phyloP scores from a whole-genome alignment of 331 rosid genomes.

The Ulmus americana region DNA sequence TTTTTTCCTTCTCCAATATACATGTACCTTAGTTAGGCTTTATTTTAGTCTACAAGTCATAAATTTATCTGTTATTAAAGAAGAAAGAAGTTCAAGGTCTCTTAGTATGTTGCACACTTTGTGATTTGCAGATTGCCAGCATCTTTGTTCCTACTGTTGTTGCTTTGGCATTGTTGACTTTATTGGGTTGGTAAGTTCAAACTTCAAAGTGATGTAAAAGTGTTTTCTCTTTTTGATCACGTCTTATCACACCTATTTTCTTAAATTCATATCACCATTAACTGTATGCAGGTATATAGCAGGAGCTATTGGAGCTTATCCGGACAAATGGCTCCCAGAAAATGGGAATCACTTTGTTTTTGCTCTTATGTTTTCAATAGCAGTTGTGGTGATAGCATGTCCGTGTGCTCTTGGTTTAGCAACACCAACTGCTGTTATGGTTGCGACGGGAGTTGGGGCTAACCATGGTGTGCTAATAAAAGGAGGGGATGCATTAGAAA shows the following conservation, averaged over 20 bases:
- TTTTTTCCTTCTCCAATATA: background rate
- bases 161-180: conserved; percentile 64
- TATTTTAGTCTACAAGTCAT: background rate
- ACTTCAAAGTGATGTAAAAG: too few relatives aligned
- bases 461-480: conserved; percentile 91
- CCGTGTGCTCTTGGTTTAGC: conserved; percentile 99
- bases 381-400: conserved; percentile 95
- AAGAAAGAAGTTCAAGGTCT: conserved; percentile 10
- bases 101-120: conserved; percentile 22
- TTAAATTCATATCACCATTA: conserved; percentile 7
- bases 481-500: conserved; percentile 97
- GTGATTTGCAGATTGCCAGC: conserved; percentile 71
- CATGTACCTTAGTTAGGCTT: background rate
- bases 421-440: conserved; percentile 99
- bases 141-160: conserved; percentile 87
- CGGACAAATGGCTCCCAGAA: conserved; percentile 73
- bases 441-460: conserved; percentile 98
- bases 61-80: conserved; percentile 2
- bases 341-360: conserved; percentile 92
- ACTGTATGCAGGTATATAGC: conserved; percentile 56
- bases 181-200: conserved; percentile 67
- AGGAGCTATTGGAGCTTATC: conserved; percentile 77
- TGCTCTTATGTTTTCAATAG: conserved; percentile 95
- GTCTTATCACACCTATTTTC: conserved; percentile 3
- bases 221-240: background rate